A percentile compares a stretch with the other conserved stretches of the same genome.
Conservation (phyloP, 2,329 filamentous ascomycete genomes). For the Metarhizium humberi region DNA sequence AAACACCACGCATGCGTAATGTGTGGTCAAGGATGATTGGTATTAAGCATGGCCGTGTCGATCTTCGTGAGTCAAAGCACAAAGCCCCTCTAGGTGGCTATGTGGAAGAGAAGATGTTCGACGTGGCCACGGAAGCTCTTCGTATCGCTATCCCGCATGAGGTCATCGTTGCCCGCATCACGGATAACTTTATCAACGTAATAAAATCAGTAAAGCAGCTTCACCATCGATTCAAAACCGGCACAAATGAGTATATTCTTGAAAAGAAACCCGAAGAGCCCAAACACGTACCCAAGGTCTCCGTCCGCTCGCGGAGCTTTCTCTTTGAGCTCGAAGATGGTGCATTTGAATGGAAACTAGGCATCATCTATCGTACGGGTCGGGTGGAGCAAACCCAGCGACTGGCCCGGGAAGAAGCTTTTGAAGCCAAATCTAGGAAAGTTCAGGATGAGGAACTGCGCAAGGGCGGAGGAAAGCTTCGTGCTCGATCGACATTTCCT, state of each 20-base stretch:
- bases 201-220: conserved; percentile 82
- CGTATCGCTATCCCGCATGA: conserved; percentile 85
- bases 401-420: conserved; percentile 82
- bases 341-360: conserved; percentile 94
- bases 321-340: conserved; percentile 93
- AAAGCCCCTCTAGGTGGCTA: conserved; percentile 51
- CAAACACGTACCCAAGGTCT: conserved; percentile 78
- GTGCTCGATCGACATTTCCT: conserved; percentile 43
- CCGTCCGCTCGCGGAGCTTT: conserved; percentile 70
- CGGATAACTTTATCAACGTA: conserved; percentile 88
- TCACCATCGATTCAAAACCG: conserved; percentile 85
- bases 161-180: conserved; percentile 77
- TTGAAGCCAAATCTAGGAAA: conserved; percentile 76
- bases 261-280: conserved; percentile 78
- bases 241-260: conserved; percentile 79
- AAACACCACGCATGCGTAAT: conserved; percentile 70
- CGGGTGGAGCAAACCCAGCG: conserved; percentile 84
- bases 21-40: conserved; percentile 84
- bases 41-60: conserved; percentile 70
- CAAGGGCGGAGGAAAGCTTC: conserved; percentile 40
- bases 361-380: conserved; percentile 85
- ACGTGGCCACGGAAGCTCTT: conserved; percentile 77
- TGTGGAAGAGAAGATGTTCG: conserved; percentile 71
- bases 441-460: conserved; percentile 62
- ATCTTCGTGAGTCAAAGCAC: conserved; percentile 67